Evolutionary conservation across 257 asterid genomes (phyloP), one percentile per base, ranked within the genome.

Genomic region (Primulina eburnea): DNA sequence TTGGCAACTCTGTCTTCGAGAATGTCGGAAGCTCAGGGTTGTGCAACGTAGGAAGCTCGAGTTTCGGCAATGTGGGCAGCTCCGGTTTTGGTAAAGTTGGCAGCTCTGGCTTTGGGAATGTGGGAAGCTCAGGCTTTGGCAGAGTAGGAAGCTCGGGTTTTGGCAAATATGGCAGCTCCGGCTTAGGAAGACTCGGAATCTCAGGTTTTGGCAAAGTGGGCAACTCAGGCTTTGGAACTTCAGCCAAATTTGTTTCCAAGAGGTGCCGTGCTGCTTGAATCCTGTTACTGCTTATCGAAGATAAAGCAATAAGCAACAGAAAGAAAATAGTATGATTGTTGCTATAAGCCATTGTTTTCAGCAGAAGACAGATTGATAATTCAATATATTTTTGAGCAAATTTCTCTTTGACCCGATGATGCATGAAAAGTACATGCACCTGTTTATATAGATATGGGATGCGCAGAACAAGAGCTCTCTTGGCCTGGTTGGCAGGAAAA

Each of bases 141-240:
- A 71, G 1, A 9, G 32, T 2, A 6, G 82, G 76, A 0, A 40
- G 0, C 8, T 67, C 69, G 0, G 72, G 74, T 16, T 77, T 84
- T 2, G 84, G 78, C 29, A 78, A 0, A 3, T 57, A 30, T 2
- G 84, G 79, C 0, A 77, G 43, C 29, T 73, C 32, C 0, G 80
- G 80, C 11, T 79, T 81, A 6, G 85, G 83, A 1, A 82, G 11
- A 1, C 4, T 7, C 8, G 83, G 87, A 0, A 73, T 3, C 3
- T 73, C 75, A 8, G 75, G 76, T 12, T 82, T 76, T 21, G 82
- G 84, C 8, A 70, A 9, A 2, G 74, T 12, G 17, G 82, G 82
- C 2, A 79, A 1, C 47, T 78, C 64, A 20, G 37, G 20, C 30
- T 59, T 26, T 8, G 64, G 64, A 26, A 28, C 11, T 21, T 43